These are phyloP conservation scores for Themeda triandra DNA, from an alignment of 176 grass and related monocot genomes.

Conservation along the genomic window DNA sequence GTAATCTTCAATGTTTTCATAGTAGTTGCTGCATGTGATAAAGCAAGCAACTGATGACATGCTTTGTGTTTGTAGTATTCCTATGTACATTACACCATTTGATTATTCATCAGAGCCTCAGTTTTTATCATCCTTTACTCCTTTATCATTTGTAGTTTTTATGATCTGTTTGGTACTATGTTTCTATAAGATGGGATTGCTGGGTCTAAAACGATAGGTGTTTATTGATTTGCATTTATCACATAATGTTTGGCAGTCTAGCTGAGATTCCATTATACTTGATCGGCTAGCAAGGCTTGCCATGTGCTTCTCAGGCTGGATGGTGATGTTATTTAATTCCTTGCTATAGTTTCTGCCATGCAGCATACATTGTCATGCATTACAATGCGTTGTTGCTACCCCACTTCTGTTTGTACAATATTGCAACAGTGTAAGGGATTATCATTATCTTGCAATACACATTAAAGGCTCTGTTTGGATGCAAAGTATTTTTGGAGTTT, in stretches of 20 bases:
- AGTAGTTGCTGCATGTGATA: slow-evolving; percentile 46
- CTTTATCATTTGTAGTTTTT: not conserved
- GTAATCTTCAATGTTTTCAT: slow-evolving; percentile 38
- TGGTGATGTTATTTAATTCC: not conserved
- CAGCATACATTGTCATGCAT: not conserved
- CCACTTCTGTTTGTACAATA: not conserved
- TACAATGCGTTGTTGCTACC: not conserved
- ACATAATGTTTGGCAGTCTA: not conserved
- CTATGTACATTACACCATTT: not conserved
- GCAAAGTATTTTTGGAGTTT: not conserved
- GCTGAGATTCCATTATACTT: not conserved
- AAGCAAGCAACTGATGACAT: slow-evolving; percentile 27
- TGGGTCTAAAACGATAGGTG: not conserved
- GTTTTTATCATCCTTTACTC: not conserved
- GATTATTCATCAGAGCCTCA: not conserved
- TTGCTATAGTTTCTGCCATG: not conserved
- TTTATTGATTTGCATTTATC: not conserved
- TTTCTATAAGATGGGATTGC: not conserved
- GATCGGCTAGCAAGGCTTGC: not conserved
- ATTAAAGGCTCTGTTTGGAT: not conserved
- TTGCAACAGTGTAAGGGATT: not conserved
- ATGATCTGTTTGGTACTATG: not conserved
- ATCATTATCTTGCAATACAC: not conserved
- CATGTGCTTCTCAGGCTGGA: not conserved
- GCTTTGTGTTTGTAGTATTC: not conserved